These are phyloP conservation scores for Scenedesmus sp. DNA, from an alignment of 163 green algal genomes.

Conservation along the genomic window DNA sequence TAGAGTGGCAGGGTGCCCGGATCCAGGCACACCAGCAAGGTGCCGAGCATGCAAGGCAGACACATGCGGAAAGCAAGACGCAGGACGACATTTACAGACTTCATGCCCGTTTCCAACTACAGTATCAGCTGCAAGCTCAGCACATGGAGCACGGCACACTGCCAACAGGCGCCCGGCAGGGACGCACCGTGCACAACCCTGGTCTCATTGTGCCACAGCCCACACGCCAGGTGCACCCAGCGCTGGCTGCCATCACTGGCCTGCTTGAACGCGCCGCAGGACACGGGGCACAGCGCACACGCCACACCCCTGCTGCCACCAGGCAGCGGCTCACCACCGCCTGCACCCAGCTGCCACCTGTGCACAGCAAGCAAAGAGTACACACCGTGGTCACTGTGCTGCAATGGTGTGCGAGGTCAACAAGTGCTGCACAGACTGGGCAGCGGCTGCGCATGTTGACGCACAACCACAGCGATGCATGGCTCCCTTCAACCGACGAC, in stretches of 20 bases:
- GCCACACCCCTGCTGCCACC: constrained; percentile 74
- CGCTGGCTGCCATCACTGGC: constrained; percentile 54
- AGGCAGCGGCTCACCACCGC: constrained; percentile 39
- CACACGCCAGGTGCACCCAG: constrained; percentile 73
- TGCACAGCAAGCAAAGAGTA: neutral
- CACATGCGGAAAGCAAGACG: neutral
- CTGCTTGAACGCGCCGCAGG: constrained; percentile 87
- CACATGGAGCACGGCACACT: neutral
- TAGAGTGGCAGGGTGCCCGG: too few species aligned
- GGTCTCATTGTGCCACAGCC: constrained; percentile 76
- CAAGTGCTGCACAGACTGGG: too few species aligned
- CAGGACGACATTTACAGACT: neutral
- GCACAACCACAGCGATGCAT: too few species aligned
- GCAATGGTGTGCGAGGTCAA: neutral
- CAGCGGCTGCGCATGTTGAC: too few species aligned
- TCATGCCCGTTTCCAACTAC: neutral
- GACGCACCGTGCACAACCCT: constrained; percentile 46
- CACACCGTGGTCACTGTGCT: neutral
- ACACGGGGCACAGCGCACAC: constrained; percentile 90
- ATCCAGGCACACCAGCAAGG: neutral
- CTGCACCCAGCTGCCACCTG: constrained; percentile 52
- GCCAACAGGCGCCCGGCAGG: neutral
- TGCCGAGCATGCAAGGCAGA: neutral
- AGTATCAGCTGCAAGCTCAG: neutral
- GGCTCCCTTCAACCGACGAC: too few species aligned